phyloP scores from a whole-genome alignment of 1,284 basidiomycete species.

The Hymenochaete sp. region DNA sequence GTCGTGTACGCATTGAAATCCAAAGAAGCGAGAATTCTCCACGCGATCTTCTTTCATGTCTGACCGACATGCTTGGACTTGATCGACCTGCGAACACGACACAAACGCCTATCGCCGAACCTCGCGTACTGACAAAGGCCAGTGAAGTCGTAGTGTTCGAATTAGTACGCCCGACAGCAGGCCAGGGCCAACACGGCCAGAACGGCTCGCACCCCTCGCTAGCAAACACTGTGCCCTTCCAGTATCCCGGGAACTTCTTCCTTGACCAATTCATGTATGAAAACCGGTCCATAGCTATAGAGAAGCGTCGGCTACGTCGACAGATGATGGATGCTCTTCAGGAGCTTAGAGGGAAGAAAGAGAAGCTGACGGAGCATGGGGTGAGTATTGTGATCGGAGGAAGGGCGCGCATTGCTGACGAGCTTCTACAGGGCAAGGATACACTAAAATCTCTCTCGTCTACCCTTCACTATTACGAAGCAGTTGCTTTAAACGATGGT shows the following conservation, averaged over 20 bases:
- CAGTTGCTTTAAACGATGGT: slow-evolving; percentile 43
- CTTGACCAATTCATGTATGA: slow-evolving; percentile 61
- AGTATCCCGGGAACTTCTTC: slow-evolving; percentile 54
- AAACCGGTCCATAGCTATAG: slow-evolving; percentile 43
- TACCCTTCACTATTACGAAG: slow-evolving; percentile 59
- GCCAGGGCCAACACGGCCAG: not conserved
- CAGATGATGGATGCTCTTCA: slow-evolving; percentile 41
- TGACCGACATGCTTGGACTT: slow-evolving; percentile 40
- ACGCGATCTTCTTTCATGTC: slow-evolving; percentile 52
- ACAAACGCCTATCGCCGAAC: too few species aligned
- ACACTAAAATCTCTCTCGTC: slow-evolving; percentile 49
- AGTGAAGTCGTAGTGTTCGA: slow-evolving; percentile 57
- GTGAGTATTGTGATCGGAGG: slow-evolving; percentile 31
- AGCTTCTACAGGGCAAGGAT: slow-evolving; percentile 43
- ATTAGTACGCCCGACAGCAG: slow-evolving; percentile 30
- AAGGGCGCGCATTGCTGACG: not conserved
- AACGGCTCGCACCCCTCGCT: slow-evolving; percentile 17
- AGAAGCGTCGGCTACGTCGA: slow-evolving; percentile 37
- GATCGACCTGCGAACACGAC: slow-evolving; percentile 7
- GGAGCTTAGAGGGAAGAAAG: slow-evolving; percentile 36
- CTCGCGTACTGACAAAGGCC: slow-evolving; percentile 50
- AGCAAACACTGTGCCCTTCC: slow-evolving; percentile 31
- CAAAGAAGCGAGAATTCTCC: slow-evolving; percentile 27
- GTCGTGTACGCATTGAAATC: slow-evolving; percentile 35
- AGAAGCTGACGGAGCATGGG: slow-evolving; percentile 42